Percentiles rank a stretch among this genome's conserved stretches.
phyloP scores from a whole-genome alignment of 148 eudicot genomes.

The Rheum nobile region DNA sequence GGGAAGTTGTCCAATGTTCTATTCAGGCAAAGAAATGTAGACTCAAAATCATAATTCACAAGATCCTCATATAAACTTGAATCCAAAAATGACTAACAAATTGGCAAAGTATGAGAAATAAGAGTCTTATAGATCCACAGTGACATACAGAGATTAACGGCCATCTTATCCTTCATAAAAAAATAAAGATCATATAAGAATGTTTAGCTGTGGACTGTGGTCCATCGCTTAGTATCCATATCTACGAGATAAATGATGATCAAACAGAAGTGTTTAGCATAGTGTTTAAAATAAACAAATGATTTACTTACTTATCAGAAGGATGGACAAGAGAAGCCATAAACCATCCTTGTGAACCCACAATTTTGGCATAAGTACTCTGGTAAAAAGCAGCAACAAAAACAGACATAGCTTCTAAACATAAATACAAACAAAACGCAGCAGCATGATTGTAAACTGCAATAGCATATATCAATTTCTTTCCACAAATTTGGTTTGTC shows the following conservation, averaged over 20 bases:
- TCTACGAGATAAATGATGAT: neutral
- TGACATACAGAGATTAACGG: neutral
- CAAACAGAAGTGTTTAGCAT: neutral
- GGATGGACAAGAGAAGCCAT: constrained; percentile 59
- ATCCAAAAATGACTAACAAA: neutral
- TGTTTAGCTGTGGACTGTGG: neutral
- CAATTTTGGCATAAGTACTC: constrained; percentile 83
- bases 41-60: neutral
- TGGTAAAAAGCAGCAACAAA: constrained; percentile 12
- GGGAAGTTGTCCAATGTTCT: too few species aligned
- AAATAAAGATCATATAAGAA: neutral
- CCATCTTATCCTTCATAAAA: neutral
- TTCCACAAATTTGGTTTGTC: neutral
- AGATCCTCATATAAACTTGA: neutral
- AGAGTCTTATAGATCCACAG: neutral
- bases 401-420: neutral
- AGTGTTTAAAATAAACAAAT: neutral
- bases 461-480: constrained; percentile 1
- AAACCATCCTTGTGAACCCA: constrained; percentile 89
- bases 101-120: neutral
- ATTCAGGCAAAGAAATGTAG: neutral
- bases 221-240: neutral
- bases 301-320: constrained; percentile 53
- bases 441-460: neutral
- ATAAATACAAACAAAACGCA: neutral